These are phyloP conservation scores for Nothophytophthora sp. DNA, from an alignment of 352 stramenopile genomes.

Conservation along the genomic window DNA sequence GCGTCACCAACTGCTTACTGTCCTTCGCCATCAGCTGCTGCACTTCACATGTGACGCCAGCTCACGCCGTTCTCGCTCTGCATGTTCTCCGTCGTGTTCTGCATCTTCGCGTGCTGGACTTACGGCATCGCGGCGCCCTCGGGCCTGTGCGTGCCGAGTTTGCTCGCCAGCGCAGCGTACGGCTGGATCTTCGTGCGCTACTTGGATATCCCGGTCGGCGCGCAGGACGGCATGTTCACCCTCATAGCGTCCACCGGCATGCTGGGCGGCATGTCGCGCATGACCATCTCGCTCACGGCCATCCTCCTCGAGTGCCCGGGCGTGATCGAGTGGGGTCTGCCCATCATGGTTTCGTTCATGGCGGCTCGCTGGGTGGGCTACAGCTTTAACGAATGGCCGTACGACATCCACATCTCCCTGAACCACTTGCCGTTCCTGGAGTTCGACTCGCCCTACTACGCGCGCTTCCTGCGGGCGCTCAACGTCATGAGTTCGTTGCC, in stretches of 20 bases:
- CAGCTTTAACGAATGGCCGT: slow-evolving; percentile 98
- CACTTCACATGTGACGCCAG: slow-evolving; percentile 92
- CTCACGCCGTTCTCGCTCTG: slow-evolving; percentile 93
- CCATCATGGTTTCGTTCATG: slow-evolving; percentile 98
- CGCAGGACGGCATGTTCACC: slow-evolving; percentile 94
- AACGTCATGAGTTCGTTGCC: slow-evolving; percentile 81
- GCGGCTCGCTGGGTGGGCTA: slow-evolving; percentile 96
- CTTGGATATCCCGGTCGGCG: slow-evolving; percentile 61
- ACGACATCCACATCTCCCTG: slow-evolving; percentile 99
- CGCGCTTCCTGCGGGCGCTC: slow-evolving; percentile 67
- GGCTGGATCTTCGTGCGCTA: slow-evolving; percentile 82
- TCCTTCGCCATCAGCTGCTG: slow-evolving; percentile 97
- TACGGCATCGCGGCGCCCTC: slow-evolving; percentile 98
- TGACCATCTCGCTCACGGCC: slow-evolving; percentile 99
- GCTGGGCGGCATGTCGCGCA: slow-evolving; percentile 96
- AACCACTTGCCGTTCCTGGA: slow-evolving; percentile 97
- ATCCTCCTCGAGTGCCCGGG: slow-evolving; percentile 99
- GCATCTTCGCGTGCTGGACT: slow-evolving; percentile 92
- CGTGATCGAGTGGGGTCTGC: slow-evolving; percentile 98
- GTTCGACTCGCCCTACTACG: slow-evolving; percentile 90
- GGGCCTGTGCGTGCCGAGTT: slow-evolving; percentile 96
- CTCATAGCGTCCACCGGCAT: slow-evolving; percentile 96
- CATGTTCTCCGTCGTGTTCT: slow-evolving; percentile 97
- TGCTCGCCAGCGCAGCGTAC: slow-evolving; percentile 96
- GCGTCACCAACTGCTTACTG: too few species aligned